Evolutionary conservation across 2,329 filamentous ascomycete species (phyloP).

Genomic region (Penicillium sclerotiorum): DNA sequence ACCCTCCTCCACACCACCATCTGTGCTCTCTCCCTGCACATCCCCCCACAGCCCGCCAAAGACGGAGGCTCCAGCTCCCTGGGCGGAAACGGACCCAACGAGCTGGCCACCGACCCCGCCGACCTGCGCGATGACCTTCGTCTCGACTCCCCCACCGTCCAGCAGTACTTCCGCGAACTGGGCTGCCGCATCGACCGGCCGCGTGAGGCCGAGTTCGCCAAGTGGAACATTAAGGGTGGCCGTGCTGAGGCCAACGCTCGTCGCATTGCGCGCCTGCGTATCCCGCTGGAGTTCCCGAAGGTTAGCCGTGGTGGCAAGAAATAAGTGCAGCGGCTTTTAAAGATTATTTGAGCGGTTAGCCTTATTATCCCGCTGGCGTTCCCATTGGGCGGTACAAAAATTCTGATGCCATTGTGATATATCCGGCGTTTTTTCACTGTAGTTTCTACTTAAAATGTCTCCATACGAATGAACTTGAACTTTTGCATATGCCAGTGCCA

Average conservation of each 20-base stretch:
- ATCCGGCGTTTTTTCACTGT: constrained; percentile 19
- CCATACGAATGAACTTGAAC: constrained; percentile 15
- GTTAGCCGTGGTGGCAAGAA: constrained; percentile 43
- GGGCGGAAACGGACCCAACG: constrained; percentile 39
- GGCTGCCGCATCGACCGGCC: constrained; percentile 49
- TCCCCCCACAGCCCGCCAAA: constrained; percentile 44
- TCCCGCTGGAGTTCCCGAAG: constrained; percentile 85
- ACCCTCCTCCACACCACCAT: constrained; percentile 50
- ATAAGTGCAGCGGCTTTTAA: constrained; percentile 13
- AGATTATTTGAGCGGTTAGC: constrained; percentile 8
- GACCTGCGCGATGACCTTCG: constrained; percentile 50
- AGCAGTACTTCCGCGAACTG: constrained; percentile 50
- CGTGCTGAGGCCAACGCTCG: constrained; percentile 58
- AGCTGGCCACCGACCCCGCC: constrained; percentile 47
- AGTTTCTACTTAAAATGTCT: constrained; percentile 9
- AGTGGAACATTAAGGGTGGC: constrained; percentile 56
- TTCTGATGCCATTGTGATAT: constrained; percentile 20
- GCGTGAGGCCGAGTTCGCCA: constrained; percentile 43
- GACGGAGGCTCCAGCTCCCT: constrained; percentile 39
- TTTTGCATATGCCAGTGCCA: too few species aligned
- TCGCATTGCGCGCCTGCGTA: constrained; percentile 68
- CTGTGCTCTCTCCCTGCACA: constrained; percentile 49
- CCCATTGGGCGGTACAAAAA: constrained; percentile 10
- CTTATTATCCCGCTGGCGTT: too few species aligned
- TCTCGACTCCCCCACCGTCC: constrained; percentile 37